These are phyloP conservation scores for Endotrypanum monterogeii DNA, from an alignment of 208 protist species.

Conservation along the genomic window DNA sequence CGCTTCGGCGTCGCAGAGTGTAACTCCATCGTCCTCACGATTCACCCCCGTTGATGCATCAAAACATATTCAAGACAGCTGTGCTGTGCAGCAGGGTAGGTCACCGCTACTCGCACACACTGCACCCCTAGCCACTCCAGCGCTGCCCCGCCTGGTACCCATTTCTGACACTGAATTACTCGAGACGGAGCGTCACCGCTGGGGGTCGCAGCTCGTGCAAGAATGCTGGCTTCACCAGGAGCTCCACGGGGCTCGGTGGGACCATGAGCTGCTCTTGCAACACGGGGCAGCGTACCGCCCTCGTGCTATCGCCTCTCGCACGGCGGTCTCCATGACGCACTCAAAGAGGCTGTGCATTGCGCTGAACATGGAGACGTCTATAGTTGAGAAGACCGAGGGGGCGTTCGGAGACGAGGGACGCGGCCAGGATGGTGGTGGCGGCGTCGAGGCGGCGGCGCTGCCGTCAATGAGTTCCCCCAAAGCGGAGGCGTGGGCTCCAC, in stretches of 20 bases:
- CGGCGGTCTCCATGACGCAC: constrained; percentile 47
- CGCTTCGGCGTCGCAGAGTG: not conserved
- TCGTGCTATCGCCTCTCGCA: constrained; percentile 61
- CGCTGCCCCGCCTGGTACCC: constrained; percentile 22
- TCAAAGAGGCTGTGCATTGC: constrained; percentile 68
- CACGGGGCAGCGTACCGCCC: constrained; percentile 65
- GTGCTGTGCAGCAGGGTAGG: constrained; percentile 3
- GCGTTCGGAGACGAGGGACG: constrained; percentile 25
- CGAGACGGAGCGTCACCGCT: constrained; percentile 55
- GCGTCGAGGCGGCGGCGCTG: constrained; percentile 6
- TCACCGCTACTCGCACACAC: not conserved
- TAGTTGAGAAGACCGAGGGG: constrained; percentile 50
- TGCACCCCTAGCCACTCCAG: not conserved
- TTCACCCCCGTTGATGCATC: not conserved
- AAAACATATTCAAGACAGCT: not conserved
- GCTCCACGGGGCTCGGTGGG: constrained; percentile 61
- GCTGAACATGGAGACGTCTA: constrained; percentile 62
- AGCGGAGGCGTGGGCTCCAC: constrained; percentile 35
- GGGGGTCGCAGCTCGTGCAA: constrained; percentile 48
- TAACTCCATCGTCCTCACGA: not conserved
- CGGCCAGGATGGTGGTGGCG: constrained; percentile 23
- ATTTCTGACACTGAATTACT: constrained; percentile 61
- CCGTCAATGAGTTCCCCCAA: constrained; percentile 23
- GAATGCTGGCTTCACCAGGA: constrained; percentile 72
- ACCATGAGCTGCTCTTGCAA: constrained; percentile 43